phyloP scores from a whole-genome alignment of 176 grass and related monocot species.

The Cocos nucifera region DNA sequence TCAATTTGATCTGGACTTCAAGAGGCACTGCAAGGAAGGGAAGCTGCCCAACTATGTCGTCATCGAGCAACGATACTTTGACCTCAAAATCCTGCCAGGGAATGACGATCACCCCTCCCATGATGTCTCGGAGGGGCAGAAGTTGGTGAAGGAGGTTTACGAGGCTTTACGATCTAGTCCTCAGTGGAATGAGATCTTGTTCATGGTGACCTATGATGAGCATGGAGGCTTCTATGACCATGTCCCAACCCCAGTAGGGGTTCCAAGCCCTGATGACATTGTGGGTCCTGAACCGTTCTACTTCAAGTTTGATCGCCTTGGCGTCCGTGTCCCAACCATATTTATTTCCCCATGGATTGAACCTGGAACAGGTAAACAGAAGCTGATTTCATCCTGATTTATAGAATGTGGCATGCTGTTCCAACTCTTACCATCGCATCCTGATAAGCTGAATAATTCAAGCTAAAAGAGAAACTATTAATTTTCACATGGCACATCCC shows the following conservation, averaged over 20 bases:
- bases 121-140: conserved; percentile 59
- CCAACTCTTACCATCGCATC: no score
- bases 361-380: conserved; percentile 33
- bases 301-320: conserved; percentile 70
- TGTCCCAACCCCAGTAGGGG: conserved; percentile 44
- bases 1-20: conserved; percentile 48
- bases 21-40: conserved; percentile 54
- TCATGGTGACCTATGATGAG: conserved; percentile 78
- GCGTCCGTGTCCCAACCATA: conserved; percentile 60
- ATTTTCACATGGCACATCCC: no score
- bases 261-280: conserved; percentile 62
- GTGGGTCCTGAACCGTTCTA: conserved; percentile 34
- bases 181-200: conserved; percentile 61
- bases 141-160: conserved; percentile 67
- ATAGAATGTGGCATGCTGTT: no score
- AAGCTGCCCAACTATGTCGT: conserved; percentile 84
- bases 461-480: no score
- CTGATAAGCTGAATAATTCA: no score
- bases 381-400: no score
- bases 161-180: conserved; percentile 52
- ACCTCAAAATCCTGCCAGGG: conserved; percentile 44
- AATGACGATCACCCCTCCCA: conserved; percentile 87
- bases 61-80: conserved; percentile 80
- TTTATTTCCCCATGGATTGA: conserved; percentile 83
- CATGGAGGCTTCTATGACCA: conserved; percentile 85